phyloP scores from a whole-genome alignment of 1,284 basidiomycete species.

The Athelia sp. region DNA sequence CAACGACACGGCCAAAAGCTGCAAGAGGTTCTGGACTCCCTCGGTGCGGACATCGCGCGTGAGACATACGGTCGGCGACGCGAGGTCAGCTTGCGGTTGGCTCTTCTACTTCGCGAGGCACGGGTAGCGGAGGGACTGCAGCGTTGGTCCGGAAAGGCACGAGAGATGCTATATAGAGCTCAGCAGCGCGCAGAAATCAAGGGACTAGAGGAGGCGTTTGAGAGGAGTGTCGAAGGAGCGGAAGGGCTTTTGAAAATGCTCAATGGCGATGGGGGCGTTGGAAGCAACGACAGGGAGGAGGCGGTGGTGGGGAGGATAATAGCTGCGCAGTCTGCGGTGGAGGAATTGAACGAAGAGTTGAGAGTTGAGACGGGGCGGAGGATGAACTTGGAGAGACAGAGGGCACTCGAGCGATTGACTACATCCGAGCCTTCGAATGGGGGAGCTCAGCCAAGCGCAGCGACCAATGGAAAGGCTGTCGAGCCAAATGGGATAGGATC shows the following conservation, averaged over 20 bases:
- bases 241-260: constrained; percentile 41
- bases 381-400: constrained; percentile 41
- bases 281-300: constrained; percentile 14
- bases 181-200: constrained; percentile 12
- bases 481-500: too few species aligned
- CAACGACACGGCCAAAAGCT: constrained; percentile 44
- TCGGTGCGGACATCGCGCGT: constrained; percentile 67
- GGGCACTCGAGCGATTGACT: neutral
- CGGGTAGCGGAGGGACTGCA: constrained; percentile 48
- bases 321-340: constrained; percentile 56
- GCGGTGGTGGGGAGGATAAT: constrained; percentile 47
- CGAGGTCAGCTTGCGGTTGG: constrained; percentile 67
- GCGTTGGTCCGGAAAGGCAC: constrained; percentile 48
- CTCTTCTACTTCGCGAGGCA: constrained; percentile 68
- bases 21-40: constrained; percentile 62
- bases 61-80: constrained; percentile 73
- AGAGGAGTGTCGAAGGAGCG: constrained; percentile 42
- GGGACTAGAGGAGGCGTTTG: constrained; percentile 24
- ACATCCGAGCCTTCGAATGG: too few species aligned
- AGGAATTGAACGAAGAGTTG: constrained; percentile 59
- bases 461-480: too few species aligned
- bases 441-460: too few species aligned
- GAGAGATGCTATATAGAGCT: constrained; percentile 33
- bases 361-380: constrained; percentile 58
- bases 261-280: constrained; percentile 29